Percentiles rank a stretch among this genome's conserved stretches.
phyloP scores from a whole-genome alignment of 2,329 filamentous ascomycete species.

The Coleophoma eucalyptorum region DNA sequence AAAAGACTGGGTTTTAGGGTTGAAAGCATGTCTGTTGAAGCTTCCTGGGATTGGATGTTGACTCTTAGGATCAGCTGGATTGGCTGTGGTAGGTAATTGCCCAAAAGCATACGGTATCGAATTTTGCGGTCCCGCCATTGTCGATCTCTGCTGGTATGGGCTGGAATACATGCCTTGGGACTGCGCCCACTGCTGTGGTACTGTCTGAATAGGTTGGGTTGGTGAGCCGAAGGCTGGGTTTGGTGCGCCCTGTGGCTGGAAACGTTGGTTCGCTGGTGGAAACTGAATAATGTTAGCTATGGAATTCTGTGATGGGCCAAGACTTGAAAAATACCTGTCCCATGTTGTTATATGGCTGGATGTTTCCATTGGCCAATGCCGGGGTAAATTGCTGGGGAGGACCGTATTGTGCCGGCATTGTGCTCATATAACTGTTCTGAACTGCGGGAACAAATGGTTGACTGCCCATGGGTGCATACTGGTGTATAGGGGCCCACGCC shows the following conservation, averaged over 20 bases:
- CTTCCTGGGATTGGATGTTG: constrained; percentile 84
- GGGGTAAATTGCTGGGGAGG: constrained; percentile 26
- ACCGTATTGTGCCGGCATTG: constrained; percentile 37
- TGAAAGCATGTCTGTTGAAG: constrained; percentile 82
- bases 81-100: constrained; percentile 68
- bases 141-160: constrained; percentile 22
- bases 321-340: constrained; percentile 16
- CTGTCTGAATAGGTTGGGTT: constrained; percentile 23
- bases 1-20: constrained; percentile 91
- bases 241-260: constrained; percentile 26
- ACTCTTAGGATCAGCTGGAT: constrained; percentile 67
- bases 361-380: constrained; percentile 34
- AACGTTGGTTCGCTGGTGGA: constrained; percentile 21
- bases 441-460: constrained; percentile 44
- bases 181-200: constrained; percentile 25
- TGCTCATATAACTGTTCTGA: constrained; percentile 25
- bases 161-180: constrained; percentile 19
- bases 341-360: constrained; percentile 18
- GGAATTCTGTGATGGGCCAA: neutral
- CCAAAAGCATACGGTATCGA: constrained; percentile 69
- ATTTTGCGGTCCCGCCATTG: constrained; percentile 17
- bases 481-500: constrained; percentile 52
- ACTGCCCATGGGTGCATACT: constrained; percentile 47
- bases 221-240: constrained; percentile 27
- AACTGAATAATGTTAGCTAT: constrained; percentile 17